Evolutionary conservation across 495 filamentous ascomycete species (phyloP), one percentile per base, ranked within the genome.

Genomic region (Lindgomyces ingoldianus): DNA sequence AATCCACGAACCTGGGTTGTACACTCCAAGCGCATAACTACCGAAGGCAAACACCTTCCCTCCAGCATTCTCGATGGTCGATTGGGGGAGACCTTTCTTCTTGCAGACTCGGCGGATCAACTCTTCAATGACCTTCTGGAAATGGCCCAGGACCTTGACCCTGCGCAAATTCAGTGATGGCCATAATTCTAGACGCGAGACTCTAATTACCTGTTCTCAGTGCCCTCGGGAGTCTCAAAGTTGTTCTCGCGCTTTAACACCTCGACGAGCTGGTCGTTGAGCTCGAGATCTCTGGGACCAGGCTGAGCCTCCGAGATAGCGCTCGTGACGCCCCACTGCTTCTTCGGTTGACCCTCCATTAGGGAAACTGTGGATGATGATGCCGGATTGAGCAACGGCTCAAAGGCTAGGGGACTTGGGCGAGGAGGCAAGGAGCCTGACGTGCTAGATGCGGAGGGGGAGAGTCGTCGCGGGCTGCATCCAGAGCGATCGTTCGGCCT

Each of bases 41-140:
- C 94, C 94, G 75, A 89, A 98, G 0, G 95, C 92, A 73, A 93
- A 96, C 42, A 98, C 86, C 76, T 92, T 91, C 39, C 92, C 95
- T 45, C 91, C 91, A 0, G 91, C 87, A 60, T 86, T 84, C 44
- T 92, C 89, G 25, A 95, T 83, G 16, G 91, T 81, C 22, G 87
- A 84, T 19, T 88, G 82, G 21, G 92, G 86, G 24, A 92, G 78
- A 4, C 91, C 88, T 72, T 90, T 88, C 75, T 85, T 89, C 74
- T 83, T 77, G 79, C 91, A 76, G 48, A 95, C 91, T 63, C 82
- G 78, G 73, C 85, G 87, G 44, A 98, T 89, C 65, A 98, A 97
- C 64, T 90, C 90, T 68, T 91, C 78, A 45, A 88, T 84, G 51
- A 96, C 87, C 19, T 82, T 81, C 72, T 96, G 89, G 9, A 98